These are phyloP conservation scores for Citrus hindsii DNA, from an alignment of 345 rosid genomes.

Conservation along the genomic window DNA sequence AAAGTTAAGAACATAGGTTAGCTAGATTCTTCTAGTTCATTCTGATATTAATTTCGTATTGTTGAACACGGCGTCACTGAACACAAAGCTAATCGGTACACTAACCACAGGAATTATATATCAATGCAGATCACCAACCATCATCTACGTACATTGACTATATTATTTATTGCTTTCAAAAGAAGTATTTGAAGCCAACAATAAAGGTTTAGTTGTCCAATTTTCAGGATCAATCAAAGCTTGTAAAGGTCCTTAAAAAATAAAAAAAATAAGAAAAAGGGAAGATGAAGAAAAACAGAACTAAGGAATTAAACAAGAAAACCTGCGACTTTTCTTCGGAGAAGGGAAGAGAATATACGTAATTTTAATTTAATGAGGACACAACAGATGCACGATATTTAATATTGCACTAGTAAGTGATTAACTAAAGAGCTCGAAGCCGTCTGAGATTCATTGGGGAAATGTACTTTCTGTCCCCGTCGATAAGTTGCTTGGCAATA, in stretches of 20 bases:
- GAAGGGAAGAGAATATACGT: background rate
- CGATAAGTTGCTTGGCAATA: slow-evolving; percentile 54
- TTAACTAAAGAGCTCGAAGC: slow-evolving; percentile 49
- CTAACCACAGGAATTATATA: background rate
- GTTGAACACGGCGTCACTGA: background rate
- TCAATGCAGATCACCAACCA: background rate
- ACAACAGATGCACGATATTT: background rate
- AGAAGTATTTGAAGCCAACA: too few relatives aligned
- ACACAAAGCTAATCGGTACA: too few relatives aligned
- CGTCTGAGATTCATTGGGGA: slow-evolving; percentile 70
- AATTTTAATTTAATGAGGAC: too few relatives aligned
- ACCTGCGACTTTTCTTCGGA: background rate
- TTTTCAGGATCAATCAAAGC: background rate
- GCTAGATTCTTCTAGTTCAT: background rate
- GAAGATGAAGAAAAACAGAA: background rate
- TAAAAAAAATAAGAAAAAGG: background rate
- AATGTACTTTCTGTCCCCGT: slow-evolving; percentile 46
- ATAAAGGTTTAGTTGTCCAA: background rate
- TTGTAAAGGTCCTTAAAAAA: background rate
- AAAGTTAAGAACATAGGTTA: background rate
- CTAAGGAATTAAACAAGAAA: background rate
- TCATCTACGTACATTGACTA: background rate
- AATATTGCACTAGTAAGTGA: background rate
- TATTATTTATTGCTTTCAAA: too few relatives aligned
- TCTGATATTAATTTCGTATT: background rate